Base-by-base conservation (phyloP, 169 alveolate genomes). In the Haemoproteus tartakovskyi region DNA sequence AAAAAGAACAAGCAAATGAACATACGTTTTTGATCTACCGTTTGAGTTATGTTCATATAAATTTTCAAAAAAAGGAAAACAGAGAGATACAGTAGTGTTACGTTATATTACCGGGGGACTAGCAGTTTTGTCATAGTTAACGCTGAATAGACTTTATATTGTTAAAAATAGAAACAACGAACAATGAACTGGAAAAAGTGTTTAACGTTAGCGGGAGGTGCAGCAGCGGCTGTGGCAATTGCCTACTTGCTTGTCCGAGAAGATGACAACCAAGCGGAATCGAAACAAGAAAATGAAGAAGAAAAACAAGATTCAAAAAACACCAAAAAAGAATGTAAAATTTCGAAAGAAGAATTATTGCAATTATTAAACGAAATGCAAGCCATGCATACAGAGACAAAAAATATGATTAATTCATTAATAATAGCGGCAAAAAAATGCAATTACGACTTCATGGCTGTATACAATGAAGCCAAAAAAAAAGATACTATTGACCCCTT, bases 361-460 rank as follows among this genome's bases (percentile, higher is more conserved):
- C 88, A 87, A 12, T 79, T 87, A 45, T 60, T 87, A 30, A 67
- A 79, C 24, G 86, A 80, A 60, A 87, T 87, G 83, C 67, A 82
- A 21, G 82, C 54, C 33, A 52, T 85, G 27, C 95, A 91, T 51
- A 87, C 90, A 24, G 79, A 80, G 50, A 79, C 89, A 27, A 91
- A 89, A 81, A 74, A 64, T 27, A 50, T 91, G 19, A 85, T 91
- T 70, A 56, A 62, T 37, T 41, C 47, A 6, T 46, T 91, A 33
- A 85, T 84, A 30, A 70, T 46, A 27, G 89, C 64, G 6, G 46
- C 87, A 54, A 78, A 85, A 22, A 54, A 45, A 12, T 59, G 51
- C 43, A 62, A 60, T 37, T 80, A 78, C 46, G 82, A 67, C 47
- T 67, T 67, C 18, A 67, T 67, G 82, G 38, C 74, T 12, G 82